Evolutionary conservation across 2,329 filamentous ascomycete genomes (phyloP), one percentile per base, ranked within the genome.

Genomic region (Myriosclerotinia scirpicola): DNA sequence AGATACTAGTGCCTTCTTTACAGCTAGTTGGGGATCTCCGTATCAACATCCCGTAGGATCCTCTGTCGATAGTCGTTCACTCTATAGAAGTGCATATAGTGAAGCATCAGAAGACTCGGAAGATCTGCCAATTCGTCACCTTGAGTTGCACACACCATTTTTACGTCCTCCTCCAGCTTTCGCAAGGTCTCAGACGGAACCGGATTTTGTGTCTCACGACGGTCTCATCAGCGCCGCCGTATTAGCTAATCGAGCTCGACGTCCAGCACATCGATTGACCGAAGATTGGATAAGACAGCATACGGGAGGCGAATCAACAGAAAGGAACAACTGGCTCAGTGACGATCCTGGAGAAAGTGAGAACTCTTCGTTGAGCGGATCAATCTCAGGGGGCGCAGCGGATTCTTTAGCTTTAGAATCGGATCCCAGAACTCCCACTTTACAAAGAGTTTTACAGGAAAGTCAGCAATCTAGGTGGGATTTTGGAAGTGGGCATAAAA

Each of bases 21-120:
- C 92, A 56, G 90, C 92, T 59, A 93, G 90, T 77, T 97, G 93
- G 93, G 93, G 93, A 66, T 97, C 93, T 64, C 93, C 93, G 30
- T 97, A 97, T 79, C 88, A 90, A 65, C 84, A 84, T 69, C 84
- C 89, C 50, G 81, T 83, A 15, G 54, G 46, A 40, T 60, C 54
- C 20, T 56, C 61, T 12, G 44, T 44, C n/a, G 64, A 68, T 22
- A 63, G 67, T 22, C 67, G 65, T 36, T 73, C 71, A 2, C 69
- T 73, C 66, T 66, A 66, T 38, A 53, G 64, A 53, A 66, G 70
- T 66, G 65, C 82, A 82, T 63, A 79, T 79, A 88, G 85, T 77
- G 85, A 76, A 83, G 79, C 79, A 67, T 88, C 85, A 3, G 85
- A 76, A 83, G 79, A 78, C 67, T 88, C 85, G 3, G 85, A 87